Evolutionary conservation across 73 alveolate species (phyloP).

Genomic region (Paramecium sexaurelia): DNA sequence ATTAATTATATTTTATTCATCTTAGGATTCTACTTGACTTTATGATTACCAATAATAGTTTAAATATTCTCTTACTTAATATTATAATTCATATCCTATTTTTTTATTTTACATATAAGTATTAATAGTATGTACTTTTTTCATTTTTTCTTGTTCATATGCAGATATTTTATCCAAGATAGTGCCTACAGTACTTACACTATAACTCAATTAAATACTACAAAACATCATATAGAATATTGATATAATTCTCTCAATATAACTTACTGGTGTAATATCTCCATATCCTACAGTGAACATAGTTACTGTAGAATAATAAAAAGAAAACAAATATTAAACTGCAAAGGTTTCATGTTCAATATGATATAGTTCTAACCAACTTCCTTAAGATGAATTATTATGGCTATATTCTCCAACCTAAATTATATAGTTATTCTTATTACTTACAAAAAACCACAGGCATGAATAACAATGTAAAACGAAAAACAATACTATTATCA

Average conservation of each 20-base stretch:
- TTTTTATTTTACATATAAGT: conserved; percentile 60
- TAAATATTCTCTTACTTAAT: conserved; percentile 41
- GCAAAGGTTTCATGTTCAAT: conserved; percentile 38
- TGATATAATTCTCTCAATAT: conserved; percentile 33
- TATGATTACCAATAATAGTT: conserved; percentile 55
- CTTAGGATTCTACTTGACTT: background rate
- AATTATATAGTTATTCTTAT: background rate
- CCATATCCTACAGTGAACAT: conserved; percentile 66
- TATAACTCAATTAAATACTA: conserved; percentile 41
- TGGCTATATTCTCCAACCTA: conserved; percentile 23
- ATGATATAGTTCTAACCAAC: conserved; percentile 27
- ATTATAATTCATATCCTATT: background rate
- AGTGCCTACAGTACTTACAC: conserved; percentile 43
- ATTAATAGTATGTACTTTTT: conserved; percentile 21
- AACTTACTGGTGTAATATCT: conserved; percentile 53
- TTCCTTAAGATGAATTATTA: background rate
- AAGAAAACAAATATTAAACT: conserved; percentile 30
- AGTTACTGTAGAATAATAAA: conserved; percentile 51
- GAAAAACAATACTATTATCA: conserved; percentile 41
- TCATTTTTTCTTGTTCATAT: background rate
- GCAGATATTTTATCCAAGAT: background rate
- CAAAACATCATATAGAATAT: conserved; percentile 60
- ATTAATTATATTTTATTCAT: background rate
- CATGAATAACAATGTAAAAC: conserved; percentile 59
- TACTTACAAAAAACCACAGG: conserved; percentile 43